These are phyloP conservation scores for Pseudozyma tsukubaensis DNA, from an alignment of 1,284 basidiomycete genomes.

Conservation along the genomic window DNA sequence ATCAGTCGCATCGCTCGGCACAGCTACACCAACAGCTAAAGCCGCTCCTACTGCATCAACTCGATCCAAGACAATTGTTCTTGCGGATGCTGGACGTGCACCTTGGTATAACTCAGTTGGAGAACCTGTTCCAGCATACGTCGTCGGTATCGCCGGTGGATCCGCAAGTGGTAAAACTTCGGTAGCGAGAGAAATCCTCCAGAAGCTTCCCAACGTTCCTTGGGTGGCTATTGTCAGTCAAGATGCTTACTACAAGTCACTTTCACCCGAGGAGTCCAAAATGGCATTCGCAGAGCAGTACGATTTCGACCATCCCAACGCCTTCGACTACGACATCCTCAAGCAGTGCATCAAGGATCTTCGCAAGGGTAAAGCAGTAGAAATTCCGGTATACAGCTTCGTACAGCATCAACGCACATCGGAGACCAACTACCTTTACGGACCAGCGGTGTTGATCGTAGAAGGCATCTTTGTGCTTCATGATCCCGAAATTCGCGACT, in stretches of 20 bases:
- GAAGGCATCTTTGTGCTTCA: constrained; percentile 94
- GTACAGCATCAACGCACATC: constrained; percentile 85
- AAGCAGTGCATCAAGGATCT: constrained; percentile 80
- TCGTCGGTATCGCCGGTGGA: constrained; percentile 92
- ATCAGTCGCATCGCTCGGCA: constrained; percentile 11
- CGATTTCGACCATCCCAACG: constrained; percentile 93
- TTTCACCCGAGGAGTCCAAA: constrained; percentile 79
- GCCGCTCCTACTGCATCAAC: constrained; percentile 20
- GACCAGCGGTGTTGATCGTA: constrained; percentile 91
- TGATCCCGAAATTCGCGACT: constrained; percentile 74
- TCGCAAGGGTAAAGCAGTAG: constrained; percentile 77
- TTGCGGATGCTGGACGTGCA: constrained; percentile 65
- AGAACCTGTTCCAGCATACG: constrained; percentile 75
- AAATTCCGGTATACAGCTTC: constrained; percentile 93
- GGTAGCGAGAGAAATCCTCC: constrained; percentile 60
- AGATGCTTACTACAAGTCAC: constrained; percentile 92
- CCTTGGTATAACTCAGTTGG: constrained; percentile 80
- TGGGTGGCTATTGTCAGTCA: constrained; percentile 70
- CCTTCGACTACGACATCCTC: constrained; percentile 90
- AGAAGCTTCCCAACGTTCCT: constrained; percentile 61
- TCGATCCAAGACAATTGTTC: constrained; percentile 53
- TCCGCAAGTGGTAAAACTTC: constrained; percentile 90
- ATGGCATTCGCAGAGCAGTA: constrained; percentile 85
- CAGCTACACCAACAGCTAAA: constrained; percentile 14
- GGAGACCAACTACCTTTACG: constrained; percentile 92